These are phyloP conservation scores for Maudiozyma turicensis DNA, from an alignment of 805 yeast genomes.

Conservation along the genomic window DNA sequence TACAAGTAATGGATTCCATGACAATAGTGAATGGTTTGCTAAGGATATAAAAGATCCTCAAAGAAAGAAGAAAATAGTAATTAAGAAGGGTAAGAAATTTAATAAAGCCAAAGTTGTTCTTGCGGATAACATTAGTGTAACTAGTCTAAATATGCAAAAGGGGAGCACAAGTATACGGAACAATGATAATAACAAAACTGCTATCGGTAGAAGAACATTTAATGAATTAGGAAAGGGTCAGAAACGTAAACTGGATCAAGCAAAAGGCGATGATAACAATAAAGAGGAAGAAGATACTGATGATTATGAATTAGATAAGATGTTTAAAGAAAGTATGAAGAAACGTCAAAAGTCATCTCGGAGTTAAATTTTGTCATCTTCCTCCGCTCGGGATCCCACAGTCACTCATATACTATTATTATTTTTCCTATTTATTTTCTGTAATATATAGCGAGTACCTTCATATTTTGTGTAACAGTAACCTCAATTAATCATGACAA, in stretches of 20 bases:
- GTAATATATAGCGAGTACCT: no score
- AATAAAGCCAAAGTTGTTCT: not conserved
- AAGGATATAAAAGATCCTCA: not conserved
- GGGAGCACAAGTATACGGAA: not conserved
- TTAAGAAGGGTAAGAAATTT: conserved; percentile 8
- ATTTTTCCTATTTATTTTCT: no score
- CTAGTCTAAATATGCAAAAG: not conserved
- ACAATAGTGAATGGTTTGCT: conserved; percentile 17
- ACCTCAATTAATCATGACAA: no score
- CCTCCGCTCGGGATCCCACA: no score
- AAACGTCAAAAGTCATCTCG: conserved; percentile 8
- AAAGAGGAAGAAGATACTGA: conserved; percentile 15
- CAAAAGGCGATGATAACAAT: conserved; percentile 8
- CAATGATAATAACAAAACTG: not conserved
- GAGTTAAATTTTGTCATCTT: not conserved
- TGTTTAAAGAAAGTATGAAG: conserved; percentile 14
- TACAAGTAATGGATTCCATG: conserved; percentile 7
- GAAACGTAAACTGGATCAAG: conserved; percentile 6
- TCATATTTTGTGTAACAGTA: no score
- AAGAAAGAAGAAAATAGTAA: conserved; percentile 20
- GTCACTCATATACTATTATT: no score
- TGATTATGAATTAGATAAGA: conserved; percentile 17
- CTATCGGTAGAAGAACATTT: conserved; percentile 1
- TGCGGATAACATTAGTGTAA: conserved; percentile 6
- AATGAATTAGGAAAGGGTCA: conserved; percentile 15